A percentile compares a stretch with the other conserved stretches of the same genome.
Evolutionary conservation across 2,329 filamentous ascomycete species (phyloP).

Genomic region (Mycosphaerelloides madeirae): DNA sequence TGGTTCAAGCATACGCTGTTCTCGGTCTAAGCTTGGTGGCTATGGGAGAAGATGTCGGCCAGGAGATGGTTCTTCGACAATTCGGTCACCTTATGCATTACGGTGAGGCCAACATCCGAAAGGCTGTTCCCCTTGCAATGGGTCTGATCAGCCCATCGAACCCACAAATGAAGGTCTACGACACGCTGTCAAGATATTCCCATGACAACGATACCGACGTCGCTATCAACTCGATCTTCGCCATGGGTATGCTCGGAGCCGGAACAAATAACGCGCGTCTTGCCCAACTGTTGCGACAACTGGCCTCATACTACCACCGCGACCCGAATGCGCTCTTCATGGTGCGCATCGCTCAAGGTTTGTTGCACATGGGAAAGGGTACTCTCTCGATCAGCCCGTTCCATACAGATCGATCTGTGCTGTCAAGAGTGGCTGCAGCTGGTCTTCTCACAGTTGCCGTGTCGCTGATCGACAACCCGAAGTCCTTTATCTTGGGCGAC

Average conservation of each 20-base stretch:
- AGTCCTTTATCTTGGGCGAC: constrained; percentile 69
- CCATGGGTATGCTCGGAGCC: constrained; percentile 94
- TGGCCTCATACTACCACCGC: constrained; percentile 96
- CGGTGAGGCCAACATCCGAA: constrained; percentile 92
- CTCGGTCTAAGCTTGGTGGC: constrained; percentile 89
- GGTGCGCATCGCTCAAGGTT: constrained; percentile 96
- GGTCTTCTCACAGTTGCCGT: constrained; percentile 86
- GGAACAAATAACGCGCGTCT: constrained; percentile 97
- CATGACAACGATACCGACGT: constrained; percentile 99
- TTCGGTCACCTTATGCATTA: constrained; percentile 99
- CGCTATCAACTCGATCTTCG: constrained; percentile 96
- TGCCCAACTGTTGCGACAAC: constrained; percentile 86
- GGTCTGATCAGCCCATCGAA: constrained; percentile 95
- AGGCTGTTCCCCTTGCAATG: constrained; percentile 93
- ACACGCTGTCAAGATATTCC: constrained; percentile 92
- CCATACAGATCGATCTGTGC: constrained; percentile 94
- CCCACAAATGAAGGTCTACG: constrained; percentile 99
- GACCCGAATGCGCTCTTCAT: constrained; percentile 97
- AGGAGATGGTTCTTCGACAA: constrained; percentile 97
- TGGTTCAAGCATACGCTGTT: constrained; percentile 93
- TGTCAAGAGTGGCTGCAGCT: constrained; percentile 84
- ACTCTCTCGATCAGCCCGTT: constrained; percentile 96
- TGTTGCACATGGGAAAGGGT: constrained; percentile 98
- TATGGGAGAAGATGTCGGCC: constrained; percentile 97
- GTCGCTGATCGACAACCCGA: constrained; percentile 83